Conservation (phyloP, 106 monocot genomes). For the Dendrobium huoshanense region DNA sequence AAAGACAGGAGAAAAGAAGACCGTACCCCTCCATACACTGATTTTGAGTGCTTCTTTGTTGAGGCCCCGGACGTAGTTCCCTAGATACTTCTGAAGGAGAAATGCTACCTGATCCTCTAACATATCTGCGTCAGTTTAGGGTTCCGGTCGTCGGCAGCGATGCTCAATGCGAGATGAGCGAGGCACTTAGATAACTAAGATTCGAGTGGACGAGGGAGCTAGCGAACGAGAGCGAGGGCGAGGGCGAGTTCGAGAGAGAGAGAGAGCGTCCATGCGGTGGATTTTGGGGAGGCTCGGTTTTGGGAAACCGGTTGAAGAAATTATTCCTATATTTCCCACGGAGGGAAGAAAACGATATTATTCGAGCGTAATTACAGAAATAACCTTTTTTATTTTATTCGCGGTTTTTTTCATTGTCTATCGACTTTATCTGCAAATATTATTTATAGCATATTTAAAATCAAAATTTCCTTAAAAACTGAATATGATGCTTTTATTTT, state of each 20-base stretch:
- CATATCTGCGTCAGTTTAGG: conserved; percentile 38
- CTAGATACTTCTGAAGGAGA: conserved; percentile 91
- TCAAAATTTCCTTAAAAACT: too few species aligned
- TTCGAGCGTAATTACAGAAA: too few species aligned
- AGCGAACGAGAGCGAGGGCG: not conserved
- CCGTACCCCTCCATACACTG: conserved; percentile 91
- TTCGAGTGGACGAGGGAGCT: not conserved
- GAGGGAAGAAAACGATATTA: too few species aligned
- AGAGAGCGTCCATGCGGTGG: too few species aligned
- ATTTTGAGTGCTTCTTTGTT: conserved; percentile 98
- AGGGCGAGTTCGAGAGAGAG: not conserved
- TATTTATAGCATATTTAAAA: too few species aligned
- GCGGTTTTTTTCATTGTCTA: too few species aligned
- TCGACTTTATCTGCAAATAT: too few species aligned
- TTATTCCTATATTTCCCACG: too few species aligned
- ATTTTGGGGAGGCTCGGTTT: too few species aligned
- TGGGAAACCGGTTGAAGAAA: too few species aligned
- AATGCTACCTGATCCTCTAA: conserved; percentile 94
- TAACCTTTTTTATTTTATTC: too few species aligned
- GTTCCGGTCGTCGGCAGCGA: not conserved
- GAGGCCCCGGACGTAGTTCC: conserved; percentile 95
- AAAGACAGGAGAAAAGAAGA: not conserved
- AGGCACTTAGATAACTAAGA: not conserved
- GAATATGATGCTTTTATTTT: too few species aligned
- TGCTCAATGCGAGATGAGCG: not conserved